A percentile compares a stretch with the other conserved stretches of the same genome.
These are phyloP conservation scores for Anisodus acutangulus DNA, from an alignment of 257 asterid genomes.

Conservation along the genomic window DNA sequence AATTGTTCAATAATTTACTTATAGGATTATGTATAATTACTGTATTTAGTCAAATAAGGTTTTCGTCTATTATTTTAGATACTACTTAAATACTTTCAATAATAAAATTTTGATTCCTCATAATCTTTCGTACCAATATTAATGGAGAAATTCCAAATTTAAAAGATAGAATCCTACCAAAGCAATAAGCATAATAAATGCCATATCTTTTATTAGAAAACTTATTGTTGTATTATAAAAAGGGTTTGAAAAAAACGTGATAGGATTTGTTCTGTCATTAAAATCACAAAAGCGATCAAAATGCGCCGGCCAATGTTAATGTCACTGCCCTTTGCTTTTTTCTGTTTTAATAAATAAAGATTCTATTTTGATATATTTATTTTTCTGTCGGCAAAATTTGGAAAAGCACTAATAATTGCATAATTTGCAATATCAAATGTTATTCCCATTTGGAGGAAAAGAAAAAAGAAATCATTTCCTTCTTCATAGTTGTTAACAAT, in stretches of 20 bases:
- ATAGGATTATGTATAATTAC: not conserved
- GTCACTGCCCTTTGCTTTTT: not conserved
- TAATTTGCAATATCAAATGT: constrained; percentile 8
- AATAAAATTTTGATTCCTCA: not conserved
- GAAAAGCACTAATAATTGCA: not conserved
- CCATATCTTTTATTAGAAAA: not conserved
- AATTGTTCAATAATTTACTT: not conserved
- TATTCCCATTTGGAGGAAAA: not conserved
- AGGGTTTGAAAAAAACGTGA: not conserved
- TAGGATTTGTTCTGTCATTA: not conserved
- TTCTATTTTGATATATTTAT: not conserved
- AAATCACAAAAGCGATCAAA: not conserved
- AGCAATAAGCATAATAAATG: not conserved
- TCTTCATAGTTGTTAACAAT: not conserved
- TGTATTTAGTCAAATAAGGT: not conserved
- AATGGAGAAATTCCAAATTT: not conserved
- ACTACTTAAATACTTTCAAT: not conserved
- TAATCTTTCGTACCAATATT: not conserved
- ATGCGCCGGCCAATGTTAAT: not conserved
- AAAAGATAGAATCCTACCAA: constrained; percentile 15
- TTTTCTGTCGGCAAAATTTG: constrained; percentile 22
- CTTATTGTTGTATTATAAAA: not conserved
- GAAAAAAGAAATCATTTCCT: not conserved
- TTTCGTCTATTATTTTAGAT: not conserved
- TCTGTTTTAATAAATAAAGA: not conserved